Base-by-base conservation (phyloP, 139 green algal species). In the Pseudopediastrum boryanum region DNA sequence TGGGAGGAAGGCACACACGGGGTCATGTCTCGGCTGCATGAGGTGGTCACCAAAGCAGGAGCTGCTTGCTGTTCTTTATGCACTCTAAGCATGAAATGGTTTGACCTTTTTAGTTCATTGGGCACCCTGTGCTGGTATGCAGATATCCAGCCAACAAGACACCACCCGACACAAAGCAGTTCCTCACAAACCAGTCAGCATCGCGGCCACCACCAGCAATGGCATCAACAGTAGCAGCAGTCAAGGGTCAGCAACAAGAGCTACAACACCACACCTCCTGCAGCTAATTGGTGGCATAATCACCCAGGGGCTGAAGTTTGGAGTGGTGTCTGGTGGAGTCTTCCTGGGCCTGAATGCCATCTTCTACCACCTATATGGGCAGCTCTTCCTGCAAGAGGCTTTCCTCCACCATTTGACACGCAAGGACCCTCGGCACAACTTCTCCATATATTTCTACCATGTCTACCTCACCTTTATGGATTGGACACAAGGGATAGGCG, bases 401-500 rank as follows among this genome's bases (percentile, higher is more conserved):
- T 94, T 97, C 38, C 70, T 98, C 48, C 94, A 98, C 82, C 95
- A 98, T 51, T 39, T 89, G 2, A 51, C 10, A 0, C 87, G 95
- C 0, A 83, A 84, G 0, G 95, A 98, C 71, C 95, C 89, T 0
- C 82, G 94, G 27, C 95, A 99, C 89, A 99, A 96, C 86, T 99
- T 99, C 77, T 95, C 95, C 4, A 78, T 90, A 5, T 90, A 95
- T 65, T 99, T 94, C 70, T 95, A 95, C 71, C 79, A 84, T 3
- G 85, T 91, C 3, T 98, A 98, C 83, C 69, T 98, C 13, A 21
- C 64, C 43, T 86, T 81, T 52, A 74, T 68, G 65, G 8, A 33
- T 3, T 73, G 75, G 43, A 33, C 78, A 8, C 65, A 70, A 25
- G n/a, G n/a, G n/a, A n/a, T n/a, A n/a, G n/a, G n/a, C n/a, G n/a